Evolutionary conservation across 805 yeast species (phyloP), one percentile per base, ranked within the genome.

Genomic region (Allodekkera sacchari): DNA sequence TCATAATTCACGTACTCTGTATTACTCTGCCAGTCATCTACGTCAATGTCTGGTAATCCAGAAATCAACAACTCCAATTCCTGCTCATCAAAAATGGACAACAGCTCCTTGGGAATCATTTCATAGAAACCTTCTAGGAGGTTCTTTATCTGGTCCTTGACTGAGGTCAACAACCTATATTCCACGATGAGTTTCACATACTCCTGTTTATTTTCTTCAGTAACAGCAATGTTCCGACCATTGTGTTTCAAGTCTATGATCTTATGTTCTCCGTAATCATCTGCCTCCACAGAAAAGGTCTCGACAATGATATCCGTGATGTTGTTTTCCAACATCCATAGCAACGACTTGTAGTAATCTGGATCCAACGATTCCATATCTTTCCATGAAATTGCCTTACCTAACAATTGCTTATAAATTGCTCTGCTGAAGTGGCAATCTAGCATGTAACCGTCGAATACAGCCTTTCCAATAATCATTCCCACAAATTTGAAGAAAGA

Each of bases 281-380:
- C 95, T 1, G 92, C 73, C 44, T 87, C 96, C 15, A 92, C 84
- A 8, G 95, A 80, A 53, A 92, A 92, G 6, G 94, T 89, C 54
- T 92, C 98, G 15, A 85, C 87, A 35, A 92, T 83, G 23, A 92
- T 79, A 55, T 88, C 97, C 0, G 97, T 89, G 32, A 92, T 89
- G 57, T 92, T 96, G 58, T 92, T 92, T 46, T 89, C 95, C 33
- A 92, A 61, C 83, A 92, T 92, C 98, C 98, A 92, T 49, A 79
- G 69, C 47, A 92, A 61, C 2, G 96, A 84, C 55, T 88, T 89
- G 61, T 81, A 87, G 52, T 92, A 92, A 39, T 85, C 96, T 35
- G 84, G 65, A 54, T 92, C 99, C 38, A 92, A 64, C 0, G 88
- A 81, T 52, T 92, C 97, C 85, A 92, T 81, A 51, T 92, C 99